These are phyloP conservation scores for Astrocystis sublimbata DNA, from an alignment of 495 filamentous ascomycete species.

Conservation along the genomic window DNA sequence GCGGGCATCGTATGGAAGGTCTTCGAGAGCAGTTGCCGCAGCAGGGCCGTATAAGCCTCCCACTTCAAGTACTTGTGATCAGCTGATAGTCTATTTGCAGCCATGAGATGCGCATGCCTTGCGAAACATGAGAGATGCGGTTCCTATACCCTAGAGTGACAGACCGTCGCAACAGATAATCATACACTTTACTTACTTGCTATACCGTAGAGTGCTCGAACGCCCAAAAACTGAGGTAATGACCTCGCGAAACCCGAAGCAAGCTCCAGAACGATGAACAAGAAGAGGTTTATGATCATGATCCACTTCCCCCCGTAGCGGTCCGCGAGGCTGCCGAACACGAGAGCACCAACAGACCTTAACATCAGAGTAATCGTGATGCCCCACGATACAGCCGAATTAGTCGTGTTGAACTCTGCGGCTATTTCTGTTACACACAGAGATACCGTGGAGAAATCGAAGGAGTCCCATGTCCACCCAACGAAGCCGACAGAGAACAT, in stretches of 20 bases:
- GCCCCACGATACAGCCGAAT: conserved; percentile 82
- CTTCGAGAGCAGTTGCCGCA: conserved; percentile 78
- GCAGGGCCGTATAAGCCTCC: conserved; percentile 82
- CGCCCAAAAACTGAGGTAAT: conserved; percentile 72
- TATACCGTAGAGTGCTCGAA: conserved; percentile 78
- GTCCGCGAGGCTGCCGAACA: conserved; percentile 74
- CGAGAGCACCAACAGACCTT: conserved; percentile 64
- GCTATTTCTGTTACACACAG: conserved; percentile 69
- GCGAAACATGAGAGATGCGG: too few species aligned
- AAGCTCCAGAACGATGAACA: conserved; percentile 78
- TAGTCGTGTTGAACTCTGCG: conserved; percentile 61
- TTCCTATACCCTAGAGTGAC: neutral
- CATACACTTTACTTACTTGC: conserved; percentile 46
- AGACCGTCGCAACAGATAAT: neutral
- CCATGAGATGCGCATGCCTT: neutral
- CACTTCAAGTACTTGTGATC: conserved; percentile 40
- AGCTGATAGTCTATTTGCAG: neutral
- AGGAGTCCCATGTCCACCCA: conserved; percentile 79
- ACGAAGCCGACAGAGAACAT: conserved; percentile 72
- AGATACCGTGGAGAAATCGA: conserved; percentile 85
- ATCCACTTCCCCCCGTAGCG: conserved; percentile 82
- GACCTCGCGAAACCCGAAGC: conserved; percentile 73
- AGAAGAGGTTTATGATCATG: conserved; percentile 72
- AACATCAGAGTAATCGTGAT: conserved; percentile 83
- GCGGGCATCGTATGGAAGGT: conserved; percentile 69